Base-by-base conservation (phyloP, 1,284 basidiomycete species). In the Sporisorium reilianum region DNA sequence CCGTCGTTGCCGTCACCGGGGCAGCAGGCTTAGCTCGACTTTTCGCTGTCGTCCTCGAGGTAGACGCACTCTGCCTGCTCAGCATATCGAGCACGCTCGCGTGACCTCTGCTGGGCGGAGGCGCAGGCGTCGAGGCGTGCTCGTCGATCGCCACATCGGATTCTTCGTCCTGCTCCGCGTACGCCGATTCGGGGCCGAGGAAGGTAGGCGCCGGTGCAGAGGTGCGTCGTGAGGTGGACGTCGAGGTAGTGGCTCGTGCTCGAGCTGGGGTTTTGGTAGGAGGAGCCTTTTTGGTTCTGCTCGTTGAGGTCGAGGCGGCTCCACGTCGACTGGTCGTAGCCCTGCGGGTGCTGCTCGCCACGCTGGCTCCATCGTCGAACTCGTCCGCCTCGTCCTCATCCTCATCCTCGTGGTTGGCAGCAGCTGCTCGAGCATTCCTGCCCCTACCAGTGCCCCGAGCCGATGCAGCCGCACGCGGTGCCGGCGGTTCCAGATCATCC, bases 401-500 rank as follows among this genome's bases (percentile, higher is more conserved):
- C 5, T 59, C 66, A 1, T 63, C 61, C 26, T 62, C 49, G 26
- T 68, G 40, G 14, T 36, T 26, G 3, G 32, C 36, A 46, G 55
- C 51, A 7, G 38, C n/a, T n/a, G n/a, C n/a, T n/a, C n/a, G 28
- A 7, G 57, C 54, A 16, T 32, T 28, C 8, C 58, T 40, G 2
- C 50, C 58, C 14, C 45, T 59, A 1, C 52, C 60, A 9, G 56
- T 28, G 0, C 1, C 30, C 10, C 49, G 14, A 16, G 57, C 32
- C 16, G 60, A 26, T 9, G 52, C 25, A 28, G 44, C 36, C 22
- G 61, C 44, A 20, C 38, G 23, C 7, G 41, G 55, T 22, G 11
- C 32, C 40, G 61, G 45, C 10, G 51, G 60, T 44, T 57, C 67
- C 22, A 74, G 32, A 28, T 79, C 77, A n/a, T 75, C 71, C 61